phyloP scores from a whole-genome alignment of 768 basidiomycete species.

The Coprinopsis sp. region DNA sequence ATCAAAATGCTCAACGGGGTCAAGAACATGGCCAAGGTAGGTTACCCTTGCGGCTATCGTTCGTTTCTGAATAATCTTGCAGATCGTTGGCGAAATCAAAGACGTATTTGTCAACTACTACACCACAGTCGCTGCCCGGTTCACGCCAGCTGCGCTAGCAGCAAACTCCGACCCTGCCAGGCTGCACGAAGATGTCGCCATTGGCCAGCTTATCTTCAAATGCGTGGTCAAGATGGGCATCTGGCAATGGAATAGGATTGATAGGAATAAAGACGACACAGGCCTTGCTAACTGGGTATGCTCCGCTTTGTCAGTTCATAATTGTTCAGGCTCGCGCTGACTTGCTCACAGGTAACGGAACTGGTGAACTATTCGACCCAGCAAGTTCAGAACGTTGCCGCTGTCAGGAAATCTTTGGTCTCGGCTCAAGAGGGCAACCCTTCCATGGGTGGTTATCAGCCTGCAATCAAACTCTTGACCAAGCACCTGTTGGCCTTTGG shows the following conservation, averaged over 20 bases:
- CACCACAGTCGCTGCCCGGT: slow-evolving; percentile 42
- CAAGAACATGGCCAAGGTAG: slow-evolving; percentile 60
- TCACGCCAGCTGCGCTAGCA: slow-evolving; percentile 31
- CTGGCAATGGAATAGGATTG: slow-evolving; percentile 65
- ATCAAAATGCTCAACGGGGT: slow-evolving; percentile 69
- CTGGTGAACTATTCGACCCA: slow-evolving; percentile 56
- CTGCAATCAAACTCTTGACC: slow-evolving; percentile 54
- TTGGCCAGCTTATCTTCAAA: slow-evolving; percentile 74
- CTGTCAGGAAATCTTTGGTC: slow-evolving; percentile 53
- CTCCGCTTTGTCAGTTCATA: no score
- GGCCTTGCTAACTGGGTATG: slow-evolving; percentile 37
- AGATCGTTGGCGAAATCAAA: slow-evolving; percentile 57
- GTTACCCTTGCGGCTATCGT: slow-evolving; percentile 8
- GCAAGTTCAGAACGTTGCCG: slow-evolving; percentile 52
- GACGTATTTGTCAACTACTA: slow-evolving; percentile 58
- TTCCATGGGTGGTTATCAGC: slow-evolving; percentile 32
- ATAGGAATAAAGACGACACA: slow-evolving; percentile 39
- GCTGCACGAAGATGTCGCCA: slow-evolving; percentile 36
- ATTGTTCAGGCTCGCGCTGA: no score
- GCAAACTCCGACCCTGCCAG: slow-evolving; percentile 40
- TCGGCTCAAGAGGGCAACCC: slow-evolving; percentile 35
- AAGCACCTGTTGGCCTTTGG: slow-evolving; percentile 70
- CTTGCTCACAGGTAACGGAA: slow-evolving; percentile 44
- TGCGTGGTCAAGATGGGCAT: slow-evolving; percentile 62
- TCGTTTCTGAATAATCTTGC: slow-evolving; percentile 1